Base-by-base conservation (phyloP, 345 rosid species). In the Nephelium lappaceum region DNA sequence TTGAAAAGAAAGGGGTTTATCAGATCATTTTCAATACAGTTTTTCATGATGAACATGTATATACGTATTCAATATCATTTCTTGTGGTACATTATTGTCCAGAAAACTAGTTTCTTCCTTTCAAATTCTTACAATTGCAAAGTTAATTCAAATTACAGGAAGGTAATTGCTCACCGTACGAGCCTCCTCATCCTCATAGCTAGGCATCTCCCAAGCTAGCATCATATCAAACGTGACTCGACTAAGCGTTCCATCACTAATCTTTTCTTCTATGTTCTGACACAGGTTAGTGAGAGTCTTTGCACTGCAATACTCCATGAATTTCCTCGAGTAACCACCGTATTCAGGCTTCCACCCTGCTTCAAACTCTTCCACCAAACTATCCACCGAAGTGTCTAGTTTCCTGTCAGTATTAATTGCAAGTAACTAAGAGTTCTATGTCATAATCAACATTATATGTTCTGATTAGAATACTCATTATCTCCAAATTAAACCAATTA, bases 141-240 rank as follows among this genome's bases (percentile, higher is more conserved):
- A 72, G 6, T 19, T 14, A 41, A 36, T 1, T 45, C 11, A 73
- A 27, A 61, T 31, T 2, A 14, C 11, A 47, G 51, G 70, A 47
- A 53, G 8, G 41, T 66, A 4, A 72, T 67, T 49, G 61, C 76
- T 60, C 74, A 82, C 95, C 65, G 3, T 5, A 53, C 16, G 58
- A 69, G 88, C 72, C 31, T 87, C 85, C 11, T 90, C 87, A 43
- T 88, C 89, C 11, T 74, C 58, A 15, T 85, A 77, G 25, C 84
- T 81, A 43, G 98, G 97, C 69, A 80, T 87, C 85, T 93, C 93
- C 98, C 98, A 91, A 0, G 99, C 95, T 62, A 89, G 88, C 99
- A 96, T 96, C 85, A 90, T 85, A 78, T 96, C 94, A 45, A 89
- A 94, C 2, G 97, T 87, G 78, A 93, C 77, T 69, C 94, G 84